Evolutionary conservation across 2,329 filamentous ascomycete species (phyloP), one percentile per base, ranked within the genome.

Genomic region (Botryotinia convoluta): DNA sequence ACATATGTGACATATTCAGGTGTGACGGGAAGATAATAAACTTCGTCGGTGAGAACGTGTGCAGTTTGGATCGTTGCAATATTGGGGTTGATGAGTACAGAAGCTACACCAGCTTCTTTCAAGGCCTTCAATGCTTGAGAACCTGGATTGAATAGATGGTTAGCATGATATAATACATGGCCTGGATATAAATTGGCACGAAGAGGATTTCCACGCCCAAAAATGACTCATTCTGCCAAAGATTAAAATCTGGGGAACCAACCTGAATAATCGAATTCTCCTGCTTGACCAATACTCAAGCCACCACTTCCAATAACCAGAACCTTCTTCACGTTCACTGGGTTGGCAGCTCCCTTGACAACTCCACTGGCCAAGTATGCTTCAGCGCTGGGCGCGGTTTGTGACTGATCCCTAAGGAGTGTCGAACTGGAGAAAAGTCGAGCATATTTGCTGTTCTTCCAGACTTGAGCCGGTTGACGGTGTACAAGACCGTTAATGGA

Each of bases 241-340:
- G 54, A 64, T 60, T 67, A 48, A 48, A 67, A n/a, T 67, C 63
- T 70, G 72, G 74, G 73, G 60, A 18, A 80, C 79, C 45, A 75
- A 97, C 94, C 95, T 83, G 96, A 98, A 84, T 98, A 98, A 85
- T 98, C 95, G 80, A 98, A 98, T 86, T 98, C 95, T 85, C 95
- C 95, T 77, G 95, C 95, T 85, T 98, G 95, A 76, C 95, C 95
- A 89, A 98, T 98, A 82, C 93, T 94, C 79, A 98, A 88, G 84
- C 95, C 95, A 85, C 95, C 95, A 85, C 92, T 95, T 74, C 95
- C 95, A 86, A 98, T 97, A 79, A 98, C 95, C 75, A 98, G 86
- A 70, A 98, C 95, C 86, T 98, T 98, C 87, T 97, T 97, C 77
- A 98, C 94, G 82, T 97, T 90, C 69, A 98, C 92, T 72, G 93